Conservation (phyloP, 306 rosid genomes). For the Trifolium dubium region DNA sequence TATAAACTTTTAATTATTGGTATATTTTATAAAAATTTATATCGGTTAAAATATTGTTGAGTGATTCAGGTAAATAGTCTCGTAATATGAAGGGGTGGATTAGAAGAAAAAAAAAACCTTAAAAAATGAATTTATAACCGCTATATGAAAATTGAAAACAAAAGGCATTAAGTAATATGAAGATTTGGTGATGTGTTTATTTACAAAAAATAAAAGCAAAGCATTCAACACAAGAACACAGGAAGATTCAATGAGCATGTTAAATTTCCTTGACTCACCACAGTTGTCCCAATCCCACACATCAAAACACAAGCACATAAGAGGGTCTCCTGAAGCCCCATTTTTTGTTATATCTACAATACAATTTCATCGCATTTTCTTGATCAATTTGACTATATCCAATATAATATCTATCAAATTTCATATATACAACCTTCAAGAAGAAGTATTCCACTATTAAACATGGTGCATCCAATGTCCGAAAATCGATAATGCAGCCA, state of each 20-base stretch:
- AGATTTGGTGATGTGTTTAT: no score
- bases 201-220: no score
- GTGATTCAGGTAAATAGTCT: no score
- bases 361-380: neutral
- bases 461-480: neutral
- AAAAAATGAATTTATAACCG: no score
- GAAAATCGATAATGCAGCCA: neutral
- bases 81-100: no score
- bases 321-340: neutral
- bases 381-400: neutral
- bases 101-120: no score
- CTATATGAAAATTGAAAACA: no score
- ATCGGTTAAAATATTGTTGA: no score
- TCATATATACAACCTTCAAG: neutral
- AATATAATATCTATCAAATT: neutral
- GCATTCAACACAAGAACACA: neutral
- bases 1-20: no score
- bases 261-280: neutral
- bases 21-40: no score
- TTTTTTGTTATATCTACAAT: neutral
- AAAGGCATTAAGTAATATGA: no score
- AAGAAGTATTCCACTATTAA: neutral
- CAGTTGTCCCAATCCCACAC: neutral
- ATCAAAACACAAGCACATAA: neutral
- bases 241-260: neutral